phyloP scores from a whole-genome alignment of 139 green algal genomes.

The Closterium sp. region DNA sequence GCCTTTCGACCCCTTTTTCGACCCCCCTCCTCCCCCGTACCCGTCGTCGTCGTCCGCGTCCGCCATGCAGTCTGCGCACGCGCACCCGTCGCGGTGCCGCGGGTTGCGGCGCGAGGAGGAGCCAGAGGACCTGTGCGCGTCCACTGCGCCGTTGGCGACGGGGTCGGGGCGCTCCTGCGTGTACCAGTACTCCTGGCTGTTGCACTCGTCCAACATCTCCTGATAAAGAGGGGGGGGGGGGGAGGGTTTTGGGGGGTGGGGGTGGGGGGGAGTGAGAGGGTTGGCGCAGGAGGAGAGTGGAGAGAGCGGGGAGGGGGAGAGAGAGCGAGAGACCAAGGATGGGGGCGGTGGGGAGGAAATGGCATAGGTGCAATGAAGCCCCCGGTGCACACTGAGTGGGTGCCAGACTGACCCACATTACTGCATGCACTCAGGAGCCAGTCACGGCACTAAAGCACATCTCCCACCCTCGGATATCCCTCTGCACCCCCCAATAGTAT shows the following conservation, averaged over 20 bases:
- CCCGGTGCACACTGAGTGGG: too few relatives aligned
- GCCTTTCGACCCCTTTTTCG: not conserved
- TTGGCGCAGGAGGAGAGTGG: not conserved
- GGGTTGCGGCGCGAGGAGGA: not conserved
- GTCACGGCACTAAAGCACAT: not conserved
- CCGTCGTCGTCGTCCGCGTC: not conserved
- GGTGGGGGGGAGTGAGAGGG: too few relatives aligned
- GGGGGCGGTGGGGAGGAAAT: not conserved
- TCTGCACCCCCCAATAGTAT: not conserved
- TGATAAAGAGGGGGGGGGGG: not conserved
- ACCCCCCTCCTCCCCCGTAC: not conserved
- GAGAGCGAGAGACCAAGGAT: not conserved
- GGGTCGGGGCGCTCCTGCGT: not conserved
- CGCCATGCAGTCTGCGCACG: not conserved
- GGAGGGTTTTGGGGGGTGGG: not conserved
- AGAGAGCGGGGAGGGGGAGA: not conserved
- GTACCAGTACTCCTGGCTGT: slow-evolving; percentile 28
- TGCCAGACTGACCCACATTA: not conserved
- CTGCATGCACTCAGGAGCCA: not conserved
- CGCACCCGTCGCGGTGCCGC: not conserved
- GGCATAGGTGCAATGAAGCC: too few relatives aligned
- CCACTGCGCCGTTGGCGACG: not conserved
- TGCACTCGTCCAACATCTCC: slow-evolving; percentile 21
- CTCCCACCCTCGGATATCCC: not conserved
- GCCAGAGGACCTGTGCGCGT: not conserved